phyloP scores from a whole-genome alignment of 1,284 basidiomycete genomes.

The Takashimella koratensis region DNA sequence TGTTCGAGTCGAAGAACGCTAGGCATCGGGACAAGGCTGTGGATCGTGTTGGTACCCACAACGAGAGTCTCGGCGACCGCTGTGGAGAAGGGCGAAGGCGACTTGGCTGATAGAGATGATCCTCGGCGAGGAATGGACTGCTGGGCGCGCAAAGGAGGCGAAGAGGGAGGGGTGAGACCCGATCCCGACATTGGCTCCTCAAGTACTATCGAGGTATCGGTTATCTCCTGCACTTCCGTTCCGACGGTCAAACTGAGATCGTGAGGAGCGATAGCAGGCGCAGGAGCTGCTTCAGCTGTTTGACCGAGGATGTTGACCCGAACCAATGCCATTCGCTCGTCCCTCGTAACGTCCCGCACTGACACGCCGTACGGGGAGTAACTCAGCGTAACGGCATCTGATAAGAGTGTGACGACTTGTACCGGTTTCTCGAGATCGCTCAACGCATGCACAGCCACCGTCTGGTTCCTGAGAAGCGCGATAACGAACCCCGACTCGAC shows the following conservation, averaged over 20 bases:
- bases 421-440: slow-evolving; percentile 64
- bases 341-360: slow-evolving; percentile 40
- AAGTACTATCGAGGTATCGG: neutral
- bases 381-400: slow-evolving; percentile 46
- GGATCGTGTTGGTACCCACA: slow-evolving; percentile 43
- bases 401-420: slow-evolving; percentile 60
- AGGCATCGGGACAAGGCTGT: slow-evolving; percentile 45
- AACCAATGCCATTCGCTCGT: slow-evolving; percentile 34
- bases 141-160: slow-evolving; percentile 25
- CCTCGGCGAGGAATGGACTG: slow-evolving; percentile 16
- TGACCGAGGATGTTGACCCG: neutral
- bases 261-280: neutral
- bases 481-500: slow-evolving; percentile 76
- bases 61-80: slow-evolving; percentile 46
- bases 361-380: slow-evolving; percentile 47
- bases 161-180: slow-evolving; percentile 40
- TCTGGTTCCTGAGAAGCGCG: slow-evolving; percentile 70
- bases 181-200: slow-evolving; percentile 43
- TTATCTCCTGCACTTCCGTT: neutral
- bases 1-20: slow-evolving; percentile 42
- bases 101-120: slow-evolving; percentile 19
- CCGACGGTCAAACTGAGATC: neutral
- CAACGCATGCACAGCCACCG: slow-evolving; percentile 74
- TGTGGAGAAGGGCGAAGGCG: slow-evolving; percentile 29
- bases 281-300: neutral